Percentiles rank a stretch among this genome's conserved stretches.
These are phyloP conservation scores for Fusarium fracticaudum DNA, from an alignment of 2,329 filamentous ascomycete genomes.

Conservation along the genomic window DNA sequence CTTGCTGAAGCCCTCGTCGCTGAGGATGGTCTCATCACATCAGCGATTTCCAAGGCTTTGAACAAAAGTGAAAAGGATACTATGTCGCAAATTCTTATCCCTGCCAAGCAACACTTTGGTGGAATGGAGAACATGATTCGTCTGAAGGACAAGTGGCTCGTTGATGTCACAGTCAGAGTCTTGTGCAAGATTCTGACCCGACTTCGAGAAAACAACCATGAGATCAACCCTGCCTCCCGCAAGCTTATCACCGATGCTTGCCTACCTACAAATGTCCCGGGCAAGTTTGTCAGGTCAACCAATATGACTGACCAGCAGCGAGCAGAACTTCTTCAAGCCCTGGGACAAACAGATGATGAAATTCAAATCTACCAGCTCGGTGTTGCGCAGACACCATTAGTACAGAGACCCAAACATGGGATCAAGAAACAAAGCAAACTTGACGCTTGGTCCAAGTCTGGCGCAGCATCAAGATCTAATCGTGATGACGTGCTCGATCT, in stretches of 20 bases:
- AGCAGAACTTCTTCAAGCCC: conserved; percentile 77
- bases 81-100: conserved; percentile 52
- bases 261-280: conserved; percentile 62
- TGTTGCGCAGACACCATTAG: conserved; percentile 38
- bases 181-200: conserved; percentile 85
- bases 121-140: conserved; percentile 89
- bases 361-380: conserved; percentile 59
- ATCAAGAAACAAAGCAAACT: conserved; percentile 67
- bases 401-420: conserved; percentile 45
- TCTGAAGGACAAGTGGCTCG: conserved; percentile 86
- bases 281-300: conserved; percentile 72
- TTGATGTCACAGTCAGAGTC: conserved; percentile 82
- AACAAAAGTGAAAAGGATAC: conserved; percentile 50
- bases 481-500: conserved; percentile 60
- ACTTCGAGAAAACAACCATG: conserved; percentile 80
- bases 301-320: conserved; percentile 86
- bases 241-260: conserved; percentile 74
- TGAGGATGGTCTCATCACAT: conserved; percentile 84
- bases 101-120: conserved; percentile 61
- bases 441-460: conserved; percentile 70
- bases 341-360: conserved; percentile 68
- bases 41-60: conserved; percentile 62
- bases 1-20: conserved; percentile 87
- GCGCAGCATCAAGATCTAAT: conserved; percentile 49
- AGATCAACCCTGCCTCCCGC: conserved; percentile 69